A percentile compares a stretch with the other conserved stretches of the same genome.
These are phyloP conservation scores for Pestalotiopsis sp. DNA, from an alignment of 2,329 filamentous ascomycete species.

Conservation along the genomic window DNA sequence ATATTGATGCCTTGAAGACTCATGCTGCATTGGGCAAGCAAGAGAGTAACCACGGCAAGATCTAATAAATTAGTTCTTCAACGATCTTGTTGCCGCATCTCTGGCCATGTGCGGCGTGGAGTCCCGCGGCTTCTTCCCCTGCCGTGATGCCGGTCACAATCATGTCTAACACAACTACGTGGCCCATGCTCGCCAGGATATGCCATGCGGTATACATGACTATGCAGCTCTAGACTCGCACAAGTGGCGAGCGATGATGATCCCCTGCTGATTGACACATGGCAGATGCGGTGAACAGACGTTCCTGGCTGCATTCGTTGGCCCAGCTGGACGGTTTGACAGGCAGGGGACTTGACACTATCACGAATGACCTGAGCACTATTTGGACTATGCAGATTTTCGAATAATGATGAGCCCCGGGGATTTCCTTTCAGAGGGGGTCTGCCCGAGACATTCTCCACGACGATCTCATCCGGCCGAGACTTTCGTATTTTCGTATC, in stretches of 20 bases:
- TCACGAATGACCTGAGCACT: not conserved
- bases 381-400: not conserved
- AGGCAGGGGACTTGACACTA: not conserved
- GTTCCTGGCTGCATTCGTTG: not conserved
- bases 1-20: no score
- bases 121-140: not conserved
- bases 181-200: not conserved
- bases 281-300: not conserved
- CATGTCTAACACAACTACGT: not conserved
- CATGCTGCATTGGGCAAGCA: no score
- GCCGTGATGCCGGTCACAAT: not conserved
- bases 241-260: not conserved
- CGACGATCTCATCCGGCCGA: not conserved
- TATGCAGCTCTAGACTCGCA: not conserved
- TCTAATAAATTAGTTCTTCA: not conserved
- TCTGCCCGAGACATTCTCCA: not conserved
- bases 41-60: no score
- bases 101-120: not conserved
- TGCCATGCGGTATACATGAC: not conserved
- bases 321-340: not conserved
- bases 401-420: not conserved
- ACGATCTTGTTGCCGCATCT: not conserved
- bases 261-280: not conserved
- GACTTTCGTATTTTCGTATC: not conserved
- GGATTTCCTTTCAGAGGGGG: not conserved